Percentiles rank a stretch among this genome's conserved stretches.
Evolutionary conservation across 2,329 filamentous ascomycete species (phyloP).

Genomic region (Helicocarpus griseus): DNA sequence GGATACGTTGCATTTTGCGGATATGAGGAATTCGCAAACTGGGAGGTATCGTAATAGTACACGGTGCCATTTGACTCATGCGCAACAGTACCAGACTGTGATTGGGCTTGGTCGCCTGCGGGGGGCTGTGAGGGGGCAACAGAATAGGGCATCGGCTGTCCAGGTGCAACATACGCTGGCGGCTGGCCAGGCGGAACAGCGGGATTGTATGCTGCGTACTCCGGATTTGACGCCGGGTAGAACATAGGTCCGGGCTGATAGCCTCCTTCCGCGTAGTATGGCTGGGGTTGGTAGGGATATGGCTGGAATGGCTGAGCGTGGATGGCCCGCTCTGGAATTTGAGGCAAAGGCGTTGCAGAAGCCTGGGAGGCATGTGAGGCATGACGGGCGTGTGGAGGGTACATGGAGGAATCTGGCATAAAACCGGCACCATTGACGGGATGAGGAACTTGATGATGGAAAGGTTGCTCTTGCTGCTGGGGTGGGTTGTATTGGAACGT

Average conservation of each 20-base stretch:
- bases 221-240: slow-evolving; percentile 46
- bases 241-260: slow-evolving; percentile 56
- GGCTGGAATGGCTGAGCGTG: slow-evolving; percentile 87
- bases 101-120: slow-evolving; percentile 16
- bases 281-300: slow-evolving; percentile 48
- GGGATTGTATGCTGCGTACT: slow-evolving; percentile 35
- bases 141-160: slow-evolving; percentile 38
- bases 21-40: slow-evolving; percentile 43
- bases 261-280: slow-evolving; percentile 50
- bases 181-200: slow-evolving; percentile 36
- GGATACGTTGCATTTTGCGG: slow-evolving; percentile 43
- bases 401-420: slow-evolving; percentile 38
- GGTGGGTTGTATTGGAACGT: slow-evolving; percentile 50
- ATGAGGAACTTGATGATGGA: slow-evolving; percentile 86
- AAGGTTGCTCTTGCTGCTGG: slow-evolving; percentile 67
- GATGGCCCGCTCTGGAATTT: slow-evolving; percentile 86
- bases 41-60: slow-evolving; percentile 81
- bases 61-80: slow-evolving; percentile 95
- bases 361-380: slow-evolving; percentile 61
- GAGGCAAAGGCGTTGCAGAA: slow-evolving; percentile 73
- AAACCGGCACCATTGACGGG: slow-evolving; percentile 55
- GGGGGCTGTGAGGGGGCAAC: slow-evolving; percentile 21
- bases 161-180: slow-evolving; percentile 7
- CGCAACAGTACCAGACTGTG: slow-evolving; percentile 52
- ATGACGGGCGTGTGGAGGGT: slow-evolving; percentile 55